Conservation (phyloP, 192 early-diverging fungal species). For the Linnemannia schmuckeri region DNA sequence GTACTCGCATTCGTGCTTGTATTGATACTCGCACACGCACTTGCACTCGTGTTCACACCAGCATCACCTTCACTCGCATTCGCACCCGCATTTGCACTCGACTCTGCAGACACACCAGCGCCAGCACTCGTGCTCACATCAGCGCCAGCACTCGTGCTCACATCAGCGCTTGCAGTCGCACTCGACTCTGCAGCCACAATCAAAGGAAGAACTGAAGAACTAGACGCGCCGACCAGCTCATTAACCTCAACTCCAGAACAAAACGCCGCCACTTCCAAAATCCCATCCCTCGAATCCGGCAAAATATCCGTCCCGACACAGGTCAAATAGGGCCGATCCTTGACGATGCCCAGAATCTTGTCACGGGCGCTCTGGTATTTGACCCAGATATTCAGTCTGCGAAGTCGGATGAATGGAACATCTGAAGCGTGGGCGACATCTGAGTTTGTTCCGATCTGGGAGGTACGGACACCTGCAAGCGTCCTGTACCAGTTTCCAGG, state of each 20-base stretch:
- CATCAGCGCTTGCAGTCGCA: neutral
- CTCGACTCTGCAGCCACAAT: neutral
- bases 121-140: too few relatives aligned
- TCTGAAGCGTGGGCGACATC: neutral
- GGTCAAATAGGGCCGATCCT: slow-evolving; percentile 14
- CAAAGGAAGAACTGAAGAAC: neutral
- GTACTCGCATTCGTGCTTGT: neutral
- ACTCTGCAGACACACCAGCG: neutral
- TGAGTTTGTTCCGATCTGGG: neutral
- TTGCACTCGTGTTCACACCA: neutral
- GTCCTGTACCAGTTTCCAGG: neutral
- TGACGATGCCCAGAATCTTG: slow-evolving; percentile 6
- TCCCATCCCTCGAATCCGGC: neutral
- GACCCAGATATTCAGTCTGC: slow-evolving; percentile 18
- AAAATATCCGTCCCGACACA: slow-evolving; percentile 21
- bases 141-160: too few relatives aligned
- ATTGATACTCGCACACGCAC: neutral
- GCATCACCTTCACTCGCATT: too few relatives aligned
- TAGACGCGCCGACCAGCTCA: neutral
- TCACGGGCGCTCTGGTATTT: slow-evolving; percentile 7
- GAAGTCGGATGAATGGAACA: slow-evolving; percentile 5
- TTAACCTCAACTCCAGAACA: slow-evolving; percentile 6
- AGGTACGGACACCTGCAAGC: neutral
- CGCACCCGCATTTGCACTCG: neutral
- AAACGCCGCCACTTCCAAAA: slow-evolving; percentile 16